Base-by-base conservation (phyloP, 2,329 filamentous ascomycete species). In the Fusarium sp. region DNA sequence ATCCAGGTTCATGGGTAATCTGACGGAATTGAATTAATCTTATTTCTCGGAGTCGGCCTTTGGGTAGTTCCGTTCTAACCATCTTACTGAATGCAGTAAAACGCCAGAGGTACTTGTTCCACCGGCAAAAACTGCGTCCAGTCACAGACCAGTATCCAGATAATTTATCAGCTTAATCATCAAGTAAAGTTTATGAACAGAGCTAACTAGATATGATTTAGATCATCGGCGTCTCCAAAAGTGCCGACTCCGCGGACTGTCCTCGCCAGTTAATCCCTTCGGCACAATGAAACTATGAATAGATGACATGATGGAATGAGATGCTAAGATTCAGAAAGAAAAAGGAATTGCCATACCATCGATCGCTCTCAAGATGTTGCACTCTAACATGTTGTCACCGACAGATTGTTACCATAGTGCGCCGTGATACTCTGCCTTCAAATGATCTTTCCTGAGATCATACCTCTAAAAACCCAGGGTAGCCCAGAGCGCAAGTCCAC, bases 401-500 rank as follows among this genome's bases (percentile, higher is more conserved):
- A 50, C 8, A 25, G 7, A 25, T 25, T 22, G 22, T 2, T 7
- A n/a, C 7, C 45, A 9, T 31, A 14, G 14, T 8, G 10, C 7
- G 20, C 20, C 20, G 20, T 20, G 7, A 13, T 13, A 9, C 1
- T n/a, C 18, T 9, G 10, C 20, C 8, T 25, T 20, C n/a, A 9
- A 20, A 38, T 20, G 4, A 38, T 17, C 33, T 5, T n/a, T 12
- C 39, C 5, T 10, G 14, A 41, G n/a, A 13, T n/a, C n/a, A 22
- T 35, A n/a, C 6, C 4, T 57, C 11, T 53, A 71, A 8, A 57
- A 38, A 5, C 68, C 52, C 5, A 72, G 39, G n/a, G 68, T 59
- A 58, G 56, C 56, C 68, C 70, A 72, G 25, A 72, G n/a, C 45
- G 70, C 63, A 39, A 72, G 68, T 25, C 60, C 68, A 54, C 70